A percentile compares a stretch with the other conserved stretches of the same genome.
Conservation (phyloP, 1,139 yeast species). For the Magnusiomyces ingens region DNA sequence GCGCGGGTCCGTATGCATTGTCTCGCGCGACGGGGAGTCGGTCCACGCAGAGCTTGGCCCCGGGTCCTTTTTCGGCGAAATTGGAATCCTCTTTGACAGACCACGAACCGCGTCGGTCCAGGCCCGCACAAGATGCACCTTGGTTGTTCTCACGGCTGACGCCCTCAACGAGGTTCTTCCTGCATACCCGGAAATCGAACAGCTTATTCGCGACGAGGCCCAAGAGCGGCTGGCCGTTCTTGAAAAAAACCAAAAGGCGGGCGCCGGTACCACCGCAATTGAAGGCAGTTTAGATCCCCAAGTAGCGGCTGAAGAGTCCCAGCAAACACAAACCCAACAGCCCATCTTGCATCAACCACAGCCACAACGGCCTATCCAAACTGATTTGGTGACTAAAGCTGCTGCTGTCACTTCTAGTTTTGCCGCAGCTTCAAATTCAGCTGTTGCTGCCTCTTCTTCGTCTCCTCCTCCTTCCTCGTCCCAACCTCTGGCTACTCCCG, state of each 20-base stretch:
- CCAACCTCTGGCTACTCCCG: neutral
- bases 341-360: too few relatives aligned
- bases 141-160: constrained; percentile 63
- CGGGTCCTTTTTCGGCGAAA: constrained; percentile 73
- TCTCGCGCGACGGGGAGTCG: constrained; percentile 70
- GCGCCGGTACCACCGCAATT: constrained; percentile 5
- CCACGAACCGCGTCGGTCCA: constrained; percentile 76
- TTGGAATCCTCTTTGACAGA: constrained; percentile 65
- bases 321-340: too few relatives aligned
- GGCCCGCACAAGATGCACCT: constrained; percentile 58
- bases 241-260: constrained; percentile 45
- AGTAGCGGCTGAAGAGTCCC: too few relatives aligned
- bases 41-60: constrained; percentile 61
- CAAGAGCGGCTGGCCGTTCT: constrained; percentile 68
- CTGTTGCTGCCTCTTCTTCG: neutral
- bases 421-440: neutral
- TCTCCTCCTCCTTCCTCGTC: neutral
- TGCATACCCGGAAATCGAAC: constrained; percentile 57
- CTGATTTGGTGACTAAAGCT: too few relatives aligned
- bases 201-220: constrained; percentile 68
- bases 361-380: too few relatives aligned
- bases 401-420: neutral
- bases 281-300: neutral
- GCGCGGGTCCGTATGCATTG: constrained; percentile 65
- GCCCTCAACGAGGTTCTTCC: constrained; percentile 53